phyloP scores from a whole-genome alignment of 345 rosid genomes.

The Eucalyptus lansdowneana region DNA sequence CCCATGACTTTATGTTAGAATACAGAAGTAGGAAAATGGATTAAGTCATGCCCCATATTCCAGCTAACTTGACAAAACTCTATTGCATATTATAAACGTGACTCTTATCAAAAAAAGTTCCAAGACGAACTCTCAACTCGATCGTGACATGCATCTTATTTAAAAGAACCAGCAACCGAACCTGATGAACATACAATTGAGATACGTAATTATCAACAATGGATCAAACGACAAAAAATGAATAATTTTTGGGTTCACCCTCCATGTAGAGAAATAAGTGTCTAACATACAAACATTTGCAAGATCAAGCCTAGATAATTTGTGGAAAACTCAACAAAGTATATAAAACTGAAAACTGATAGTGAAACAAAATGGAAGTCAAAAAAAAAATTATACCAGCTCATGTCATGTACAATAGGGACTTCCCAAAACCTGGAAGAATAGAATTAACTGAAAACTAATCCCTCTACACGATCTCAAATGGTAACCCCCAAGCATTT shows the following conservation, averaged over 20 bases:
- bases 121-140: neutral
- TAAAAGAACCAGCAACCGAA: neutral
- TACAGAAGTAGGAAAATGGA: neutral
- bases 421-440: neutral
- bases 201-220: neutral
- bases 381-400: too few relatives aligned
- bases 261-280: neutral
- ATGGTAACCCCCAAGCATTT: neutral
- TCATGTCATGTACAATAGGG: neutral
- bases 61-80: neutral
- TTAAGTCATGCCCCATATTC: neutral
- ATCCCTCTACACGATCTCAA: neutral
- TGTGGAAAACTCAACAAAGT: neutral
- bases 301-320: neutral
- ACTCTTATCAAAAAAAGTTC: neutral
- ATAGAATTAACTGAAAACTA: neutral
- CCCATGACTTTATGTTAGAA: neutral
- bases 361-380: too few relatives aligned
- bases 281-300: neutral
- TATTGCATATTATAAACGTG: neutral
- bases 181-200: neutral
- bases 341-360: neutral
- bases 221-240: neutral
- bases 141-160: neutral
- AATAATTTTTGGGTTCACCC: neutral